Evolutionary conservation across 2,329 filamentous ascomycete species (phyloP).

Genomic region (Leptographium galeiforme): DNA sequence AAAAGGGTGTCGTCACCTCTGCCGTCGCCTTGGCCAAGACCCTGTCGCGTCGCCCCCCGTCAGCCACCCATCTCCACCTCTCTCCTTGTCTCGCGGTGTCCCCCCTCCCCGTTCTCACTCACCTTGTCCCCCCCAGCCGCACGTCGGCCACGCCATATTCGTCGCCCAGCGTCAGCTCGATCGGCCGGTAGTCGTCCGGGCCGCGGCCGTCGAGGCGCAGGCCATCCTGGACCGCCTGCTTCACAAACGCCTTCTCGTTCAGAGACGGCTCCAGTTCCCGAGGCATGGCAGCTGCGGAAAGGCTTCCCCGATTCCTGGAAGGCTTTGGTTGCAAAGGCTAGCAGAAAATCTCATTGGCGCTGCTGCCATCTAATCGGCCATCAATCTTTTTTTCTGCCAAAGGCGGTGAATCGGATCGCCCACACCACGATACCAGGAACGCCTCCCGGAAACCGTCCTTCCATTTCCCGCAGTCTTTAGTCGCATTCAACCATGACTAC

Average conservation of each 20-base stretch:
- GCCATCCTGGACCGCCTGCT: constrained; percentile 67
- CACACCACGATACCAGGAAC: not conserved
- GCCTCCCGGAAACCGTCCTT: not conserved
- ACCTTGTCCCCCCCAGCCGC: constrained; percentile 82
- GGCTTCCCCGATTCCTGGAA: not conserved
- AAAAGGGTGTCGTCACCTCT: constrained; percentile 72
- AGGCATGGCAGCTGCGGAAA: constrained; percentile 50
- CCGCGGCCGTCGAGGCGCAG: constrained; percentile 73
- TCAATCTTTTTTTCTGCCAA: constrained; percentile 13
- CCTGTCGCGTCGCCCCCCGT: constrained; percentile 27
- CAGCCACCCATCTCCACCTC: not conserved
- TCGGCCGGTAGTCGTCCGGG: constrained; percentile 64
- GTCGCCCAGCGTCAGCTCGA: constrained; percentile 73
- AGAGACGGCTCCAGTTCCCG: constrained; percentile 82
- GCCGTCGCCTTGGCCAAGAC: constrained; percentile 76
- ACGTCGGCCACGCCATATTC: constrained; percentile 87
- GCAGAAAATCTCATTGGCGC: not conserved
- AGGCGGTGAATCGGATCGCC: constrained; percentile 12
- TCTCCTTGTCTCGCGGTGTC: not conserved
- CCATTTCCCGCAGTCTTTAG: not conserved
- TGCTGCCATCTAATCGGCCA: not conserved
- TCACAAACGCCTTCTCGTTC: constrained; percentile 77
- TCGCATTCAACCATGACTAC: constrained; percentile 41
- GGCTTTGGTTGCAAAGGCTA: not conserved
- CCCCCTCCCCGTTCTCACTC: no score